Evolutionary conservation across 83 land plant genomes (phyloP).

Genomic region (Thuja plicata): DNA sequence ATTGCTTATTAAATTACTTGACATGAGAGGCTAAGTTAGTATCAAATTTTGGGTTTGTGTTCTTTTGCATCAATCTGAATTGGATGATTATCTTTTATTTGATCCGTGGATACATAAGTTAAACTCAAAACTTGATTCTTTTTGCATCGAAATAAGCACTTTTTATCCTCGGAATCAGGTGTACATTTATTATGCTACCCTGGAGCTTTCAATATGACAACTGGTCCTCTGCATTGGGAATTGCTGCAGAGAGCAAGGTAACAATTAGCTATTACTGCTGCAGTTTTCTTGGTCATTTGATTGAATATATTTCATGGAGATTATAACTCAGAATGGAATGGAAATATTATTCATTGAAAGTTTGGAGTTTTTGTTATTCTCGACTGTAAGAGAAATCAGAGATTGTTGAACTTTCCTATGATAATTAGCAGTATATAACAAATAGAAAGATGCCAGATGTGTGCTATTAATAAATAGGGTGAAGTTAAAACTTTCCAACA

Average conservation of each 20-base stretch:
- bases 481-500: not conserved
- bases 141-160: not conserved
- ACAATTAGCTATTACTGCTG: not conserved
- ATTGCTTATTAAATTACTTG: not conserved
- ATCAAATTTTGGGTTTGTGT: not conserved
- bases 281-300: not conserved
- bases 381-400: not conserved
- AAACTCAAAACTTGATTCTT: not conserved
- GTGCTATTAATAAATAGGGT: not conserved
- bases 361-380: not conserved
- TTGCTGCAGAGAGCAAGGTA: slow-evolving; percentile 90
- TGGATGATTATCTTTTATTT: not conserved
- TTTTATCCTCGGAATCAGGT: slow-evolving; percentile 40
- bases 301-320: not conserved
- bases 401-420: not conserved
- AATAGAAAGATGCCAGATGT: not conserved
- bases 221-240: slow-evolving; percentile 95
- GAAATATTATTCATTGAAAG: not conserved
- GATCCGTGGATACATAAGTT: not conserved
- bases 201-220: slow-evolving; percentile 98
- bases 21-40: not conserved
- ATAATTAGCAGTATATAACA: not conserved
- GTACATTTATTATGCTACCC: slow-evolving; percentile 93
- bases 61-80: not conserved
- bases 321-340: not conserved